These are phyloP conservation scores for Candida krabiensis DNA, from an alignment of 805 yeast genomes.

Conservation along the genomic window DNA sequence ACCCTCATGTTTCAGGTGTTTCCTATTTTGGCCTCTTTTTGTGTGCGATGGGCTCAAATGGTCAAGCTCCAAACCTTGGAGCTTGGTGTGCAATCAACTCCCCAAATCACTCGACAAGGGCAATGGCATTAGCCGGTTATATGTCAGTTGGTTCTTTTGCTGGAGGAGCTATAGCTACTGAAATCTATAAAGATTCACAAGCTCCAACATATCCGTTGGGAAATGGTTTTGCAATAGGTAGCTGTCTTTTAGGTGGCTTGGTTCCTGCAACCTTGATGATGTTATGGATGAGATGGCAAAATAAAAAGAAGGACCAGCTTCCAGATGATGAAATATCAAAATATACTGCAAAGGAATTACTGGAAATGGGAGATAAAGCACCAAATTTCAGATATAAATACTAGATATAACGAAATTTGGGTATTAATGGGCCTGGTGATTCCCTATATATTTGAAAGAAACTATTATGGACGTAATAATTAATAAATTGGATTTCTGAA, in stretches of 20 bases:
- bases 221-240: slow-evolving; percentile 37
- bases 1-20: slow-evolving; percentile 37
- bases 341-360: slow-evolving; percentile 28
- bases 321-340: slow-evolving; percentile 15
- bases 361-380: slow-evolving; percentile 40
- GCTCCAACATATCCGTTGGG: slow-evolving; percentile 35
- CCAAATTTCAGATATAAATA: slow-evolving; percentile 35
- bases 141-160: slow-evolving; percentile 36
- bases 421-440: no score
- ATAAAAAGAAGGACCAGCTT: slow-evolving; percentile 1
- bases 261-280: slow-evolving; percentile 5
- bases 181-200: slow-evolving; percentile 35
- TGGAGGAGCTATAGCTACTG: slow-evolving; percentile 44
- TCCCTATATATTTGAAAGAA: no score
- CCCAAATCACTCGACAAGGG: slow-evolving; percentile 35
- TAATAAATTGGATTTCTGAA: no score
- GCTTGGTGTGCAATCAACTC: slow-evolving; percentile 8
- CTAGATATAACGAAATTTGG: no score
- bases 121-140: slow-evolving; percentile 42
- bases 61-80: slow-evolving; percentile 9
- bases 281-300: slow-evolving; percentile 5
- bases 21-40: slow-evolving; percentile 40
- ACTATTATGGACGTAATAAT: no score
- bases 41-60: slow-evolving; percentile 36
- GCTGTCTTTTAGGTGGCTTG: slow-evolving; percentile 8